These are phyloP conservation scores for Linderina pennispora DNA, from an alignment of 192 early-diverging fungal genomes.

Conservation along the genomic window DNA sequence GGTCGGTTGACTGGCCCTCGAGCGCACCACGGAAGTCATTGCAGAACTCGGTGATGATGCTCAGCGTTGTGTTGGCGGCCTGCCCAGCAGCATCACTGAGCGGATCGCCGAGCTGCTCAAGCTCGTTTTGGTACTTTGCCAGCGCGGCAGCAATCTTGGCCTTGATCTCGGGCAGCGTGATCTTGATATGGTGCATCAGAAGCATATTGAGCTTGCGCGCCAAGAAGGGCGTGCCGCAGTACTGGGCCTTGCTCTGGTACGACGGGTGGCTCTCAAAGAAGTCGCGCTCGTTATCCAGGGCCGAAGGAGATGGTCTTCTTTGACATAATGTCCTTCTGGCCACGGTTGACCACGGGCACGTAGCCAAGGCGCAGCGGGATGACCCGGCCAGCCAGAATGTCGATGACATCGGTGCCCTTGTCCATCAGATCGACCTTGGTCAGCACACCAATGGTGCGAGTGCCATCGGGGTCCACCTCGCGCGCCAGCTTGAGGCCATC, in stretches of 20 bases:
- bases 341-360: slow-evolving; percentile 99
- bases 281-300: slow-evolving; percentile 81
- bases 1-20: slow-evolving; percentile 92
- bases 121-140: slow-evolving; percentile 79
- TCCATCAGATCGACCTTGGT: slow-evolving; percentile 99
- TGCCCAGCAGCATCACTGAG: slow-evolving; percentile 68
- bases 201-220: slow-evolving; percentile 98
- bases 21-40: slow-evolving; percentile 94
- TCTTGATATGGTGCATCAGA: slow-evolving; percentile 98
- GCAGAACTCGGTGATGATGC: slow-evolving; percentile 98
- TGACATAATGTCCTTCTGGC: slow-evolving; percentile 94
- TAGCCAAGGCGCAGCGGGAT: slow-evolving; percentile 97
- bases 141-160: slow-evolving; percentile 87
- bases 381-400: slow-evolving; percentile 93
- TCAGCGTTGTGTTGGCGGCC: slow-evolving; percentile 86
- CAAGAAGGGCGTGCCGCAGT: slow-evolving; percentile 98
- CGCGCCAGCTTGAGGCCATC: slow-evolving; percentile 98
- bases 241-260: slow-evolving; percentile 95
- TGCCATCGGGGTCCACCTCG: slow-evolving; percentile 98
- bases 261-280: slow-evolving; percentile 96
- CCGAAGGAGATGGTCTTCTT: slow-evolving; percentile 84
- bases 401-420: slow-evolving; percentile 97
- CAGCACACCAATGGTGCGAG: slow-evolving; percentile 97
- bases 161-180: slow-evolving; percentile 98
- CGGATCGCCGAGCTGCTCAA: slow-evolving; percentile 86